phyloP scores from a whole-genome alignment of 1,284 basidiomycete genomes.

The Xerocomus amazonicus region DNA sequence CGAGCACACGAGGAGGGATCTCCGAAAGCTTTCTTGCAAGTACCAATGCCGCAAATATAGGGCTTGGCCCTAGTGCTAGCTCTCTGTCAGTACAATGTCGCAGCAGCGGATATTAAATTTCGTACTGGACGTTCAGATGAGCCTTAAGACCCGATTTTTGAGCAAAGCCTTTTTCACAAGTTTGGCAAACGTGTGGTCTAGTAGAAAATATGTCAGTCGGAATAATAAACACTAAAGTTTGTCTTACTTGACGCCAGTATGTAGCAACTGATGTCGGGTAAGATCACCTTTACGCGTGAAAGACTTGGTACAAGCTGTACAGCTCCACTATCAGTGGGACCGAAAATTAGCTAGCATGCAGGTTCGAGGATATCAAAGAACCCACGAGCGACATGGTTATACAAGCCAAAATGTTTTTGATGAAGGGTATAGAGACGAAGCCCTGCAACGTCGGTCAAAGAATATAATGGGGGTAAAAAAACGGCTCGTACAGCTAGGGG shows the following conservation, averaged over 20 bases:
- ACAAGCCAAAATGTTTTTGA: neutral
- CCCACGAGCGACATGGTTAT: conserved; percentile 28
- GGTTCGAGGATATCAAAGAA: neutral
- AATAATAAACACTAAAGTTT: neutral
- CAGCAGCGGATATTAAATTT: conserved; percentile 4
- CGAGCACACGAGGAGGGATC: conserved; percentile 64
- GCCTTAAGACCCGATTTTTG: conserved; percentile 55
- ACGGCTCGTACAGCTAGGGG: neutral
- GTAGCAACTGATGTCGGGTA: conserved; percentile 45
- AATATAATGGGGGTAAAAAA: conserved; percentile 8
- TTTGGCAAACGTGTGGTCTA: conserved; percentile 46
- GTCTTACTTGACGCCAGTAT: conserved; percentile 45
- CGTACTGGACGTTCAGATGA: conserved; percentile 61
- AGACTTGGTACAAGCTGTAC: conserved; percentile 40
- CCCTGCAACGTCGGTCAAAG: conserved; percentile 36
- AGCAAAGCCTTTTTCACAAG: conserved; percentile 49
- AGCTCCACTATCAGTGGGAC: conserved; percentile 26
- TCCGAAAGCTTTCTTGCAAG: conserved; percentile 49
- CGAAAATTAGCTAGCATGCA: conserved; percentile 3
- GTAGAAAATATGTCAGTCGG: neutral
- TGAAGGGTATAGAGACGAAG: conserved; percentile 37
- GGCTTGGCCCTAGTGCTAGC: conserved; percentile 52
- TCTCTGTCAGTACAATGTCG: conserved; percentile 9
- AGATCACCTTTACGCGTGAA: conserved; percentile 54
- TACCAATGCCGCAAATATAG: conserved; percentile 41